Evolutionary conservation across 2,329 filamentous ascomycete genomes (phyloP), one percentile per base, ranked within the genome.

Genomic region (Aureobasidium sp.): DNA sequence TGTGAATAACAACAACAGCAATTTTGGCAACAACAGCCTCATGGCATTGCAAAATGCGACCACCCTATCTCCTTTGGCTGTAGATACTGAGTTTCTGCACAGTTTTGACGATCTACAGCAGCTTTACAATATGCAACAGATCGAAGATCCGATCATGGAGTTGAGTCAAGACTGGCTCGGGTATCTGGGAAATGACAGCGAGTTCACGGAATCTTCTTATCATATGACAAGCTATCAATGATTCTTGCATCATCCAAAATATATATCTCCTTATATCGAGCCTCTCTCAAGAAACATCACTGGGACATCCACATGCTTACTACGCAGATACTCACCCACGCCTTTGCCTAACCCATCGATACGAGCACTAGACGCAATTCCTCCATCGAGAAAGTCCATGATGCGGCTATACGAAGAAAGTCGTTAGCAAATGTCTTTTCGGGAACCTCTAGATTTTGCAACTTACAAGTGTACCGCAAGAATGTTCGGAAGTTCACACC

Each of bases 61-160:
- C 3, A 54, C 43, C 1, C 58, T 65, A 38, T 65, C 62, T 4
- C 62, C 62, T 4, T 72, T 81, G 67, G 73, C 75, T 1, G 77
- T 81, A 3, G 80, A 82, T 42, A 77, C 71, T 16, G 79, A 78
- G 0, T 74, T 82, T 31, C 69, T 77, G 2, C 78, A 80, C 23
- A 80, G 79, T 56, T 81, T 80, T 64, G 75, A 75, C 16, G 71
- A 76, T 65, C 45, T 76, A 13, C 73, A 75, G 47, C 70, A 71
- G 16, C 64, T 70, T 48, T 70, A 69, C 33, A 58, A 67, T 31
- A 69, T 71, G 60, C 68, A 70, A 13, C 71, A 71, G 54, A 68
- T 72, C 15, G 72, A 76, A 55, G 72, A 75, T 47, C 72, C 73
- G 1, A 70, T 76, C 36, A 72, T 72, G 58, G 70, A 76, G 45